phyloP scores from a whole-genome alignment of 1,284 basidiomycete species.

The Xerocomus subilludens region DNA sequence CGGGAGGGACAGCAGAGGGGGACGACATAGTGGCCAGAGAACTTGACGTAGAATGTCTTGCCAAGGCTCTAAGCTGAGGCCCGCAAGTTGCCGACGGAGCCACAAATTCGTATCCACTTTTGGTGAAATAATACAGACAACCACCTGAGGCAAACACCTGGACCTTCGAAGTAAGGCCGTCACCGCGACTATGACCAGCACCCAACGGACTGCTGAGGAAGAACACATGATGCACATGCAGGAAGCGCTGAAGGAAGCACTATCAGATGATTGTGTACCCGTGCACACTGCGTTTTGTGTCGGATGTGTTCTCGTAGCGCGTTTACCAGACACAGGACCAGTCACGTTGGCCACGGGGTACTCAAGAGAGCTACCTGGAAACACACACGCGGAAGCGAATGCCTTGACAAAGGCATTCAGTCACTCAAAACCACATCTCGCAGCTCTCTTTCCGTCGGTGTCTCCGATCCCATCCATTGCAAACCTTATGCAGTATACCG shows the following conservation, averaged over 20 bases:
- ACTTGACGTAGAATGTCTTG: constrained; percentile 17
- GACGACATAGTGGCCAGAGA: constrained; percentile 65
- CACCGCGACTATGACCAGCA: constrained; percentile 21
- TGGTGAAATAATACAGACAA: not conserved
- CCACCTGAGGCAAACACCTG: too few species aligned
- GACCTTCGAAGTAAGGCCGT: too few species aligned
- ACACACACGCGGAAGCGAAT: constrained; percentile 98
- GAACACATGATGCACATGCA: constrained; percentile 66
- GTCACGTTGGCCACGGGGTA: constrained; percentile 83
- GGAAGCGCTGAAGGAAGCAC: constrained; percentile 77
- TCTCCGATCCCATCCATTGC: constrained; percentile 52
- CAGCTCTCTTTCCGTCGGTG: constrained; percentile 58
- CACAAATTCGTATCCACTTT: constrained; percentile 28
- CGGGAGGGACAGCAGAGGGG: constrained; percentile 54
- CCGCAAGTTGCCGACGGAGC: constrained; percentile 47
- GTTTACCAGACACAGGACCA: constrained; percentile 56
- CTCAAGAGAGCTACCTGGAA: constrained; percentile 92
- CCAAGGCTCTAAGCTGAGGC: constrained; percentile 22
- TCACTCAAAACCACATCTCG: constrained; percentile 60
- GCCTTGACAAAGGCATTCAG: constrained; percentile 80
- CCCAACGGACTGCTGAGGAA: constrained; percentile 35
- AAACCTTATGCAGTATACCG: constrained; percentile 66
- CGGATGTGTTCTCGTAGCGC: constrained; percentile 82
- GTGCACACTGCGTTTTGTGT: constrained; percentile 93
- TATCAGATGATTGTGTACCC: constrained; percentile 70